Percentiles rank a stretch among this genome's conserved stretches.
Conservation (phyloP, 768 basidiomycete species). For the Daedalea quercina region DNA sequence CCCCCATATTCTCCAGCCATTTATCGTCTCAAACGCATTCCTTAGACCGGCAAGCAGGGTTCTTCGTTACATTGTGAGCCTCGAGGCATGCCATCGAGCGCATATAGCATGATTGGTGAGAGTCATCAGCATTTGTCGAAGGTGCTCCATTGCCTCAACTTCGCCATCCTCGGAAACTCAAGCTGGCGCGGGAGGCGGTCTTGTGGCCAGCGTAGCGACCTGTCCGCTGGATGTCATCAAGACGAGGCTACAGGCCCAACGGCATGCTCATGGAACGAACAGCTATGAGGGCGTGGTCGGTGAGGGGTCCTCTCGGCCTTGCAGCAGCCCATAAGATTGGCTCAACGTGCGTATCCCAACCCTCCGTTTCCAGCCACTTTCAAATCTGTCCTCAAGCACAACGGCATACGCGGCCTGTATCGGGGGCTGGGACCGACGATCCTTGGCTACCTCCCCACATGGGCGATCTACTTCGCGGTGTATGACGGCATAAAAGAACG, state of each 20-base stretch:
- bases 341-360: slow-evolving; percentile 16
- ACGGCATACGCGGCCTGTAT: slow-evolving; percentile 87
- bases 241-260: slow-evolving; percentile 95
- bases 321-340: slow-evolving; percentile 10
- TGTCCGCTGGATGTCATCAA: slow-evolving; percentile 98
- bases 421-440: slow-evolving; percentile 97
- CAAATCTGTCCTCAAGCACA: slow-evolving; percentile 46
- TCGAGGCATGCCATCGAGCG: slow-evolving; percentile 64
- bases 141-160: slow-evolving; percentile 8
- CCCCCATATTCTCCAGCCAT: neutral
- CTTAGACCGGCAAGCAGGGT: slow-evolving; percentile 5
- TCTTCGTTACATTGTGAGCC: slow-evolving; percentile 51
- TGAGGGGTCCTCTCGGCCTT: slow-evolving; percentile 27
- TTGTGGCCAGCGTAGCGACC: slow-evolving; percentile 88
- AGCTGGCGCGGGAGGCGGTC: slow-evolving; percentile 95
- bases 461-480: slow-evolving; percentile 98
- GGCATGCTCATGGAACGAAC: slow-evolving; percentile 55
- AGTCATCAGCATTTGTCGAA: slow-evolving; percentile 8
- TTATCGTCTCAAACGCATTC: neutral
- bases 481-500: slow-evolving; percentile 91
- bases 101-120: slow-evolving; percentile 80
- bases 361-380: slow-evolving; percentile 40
- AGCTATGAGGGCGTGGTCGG: slow-evolving; percentile 76
- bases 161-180: slow-evolving; percentile 1
- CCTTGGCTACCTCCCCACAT: slow-evolving; percentile 94